Percentiles rank a stretch among this genome's conserved stretches.
Evolutionary conservation across 176 grass and related monocot genomes (phyloP).

Genomic region (Oryza nivara): DNA sequence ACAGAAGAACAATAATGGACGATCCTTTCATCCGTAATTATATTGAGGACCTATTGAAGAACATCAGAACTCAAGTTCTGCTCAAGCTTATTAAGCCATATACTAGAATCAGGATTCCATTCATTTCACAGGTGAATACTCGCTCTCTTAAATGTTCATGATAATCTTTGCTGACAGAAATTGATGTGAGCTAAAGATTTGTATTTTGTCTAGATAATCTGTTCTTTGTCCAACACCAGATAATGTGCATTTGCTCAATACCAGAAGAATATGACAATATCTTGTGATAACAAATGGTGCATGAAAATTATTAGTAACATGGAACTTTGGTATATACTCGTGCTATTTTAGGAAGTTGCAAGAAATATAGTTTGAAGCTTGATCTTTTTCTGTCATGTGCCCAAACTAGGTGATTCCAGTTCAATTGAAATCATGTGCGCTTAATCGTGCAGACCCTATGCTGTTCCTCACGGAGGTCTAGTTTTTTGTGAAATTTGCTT

Average conservation of each 20-base stretch:
- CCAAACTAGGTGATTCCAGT: not conserved
- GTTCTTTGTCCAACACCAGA: not conserved
- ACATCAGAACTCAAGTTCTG: conserved; percentile 98
- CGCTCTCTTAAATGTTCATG: conserved; percentile 2
- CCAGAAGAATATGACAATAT: not conserved
- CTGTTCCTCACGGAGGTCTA: not conserved
- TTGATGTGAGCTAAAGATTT: not conserved
- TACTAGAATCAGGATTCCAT: conserved; percentile 96
- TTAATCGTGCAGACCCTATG: not conserved
- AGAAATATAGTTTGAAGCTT: not conserved
- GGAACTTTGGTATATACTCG: not conserved
- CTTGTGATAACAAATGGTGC: not conserved
- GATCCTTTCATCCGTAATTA: conserved; percentile 99
- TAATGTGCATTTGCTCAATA: not conserved
- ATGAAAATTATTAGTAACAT: conserved; percentile 5
- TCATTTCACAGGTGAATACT: conserved; percentile 87
- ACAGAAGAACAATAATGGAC: conserved; percentile 99
- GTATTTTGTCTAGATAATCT: not conserved
- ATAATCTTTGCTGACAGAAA: conserved; percentile 9
- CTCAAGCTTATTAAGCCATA: conserved; percentile 99
- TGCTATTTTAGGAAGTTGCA: conserved; percentile 19
- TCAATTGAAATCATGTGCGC: not conserved
- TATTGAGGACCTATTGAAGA: conserved; percentile 97
- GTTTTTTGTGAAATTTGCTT: conserved; percentile 1
- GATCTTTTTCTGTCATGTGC: not conserved